Percentiles rank a stretch among this genome's conserved stretches.
phyloP scores from a whole-genome alignment of 2,329 filamentous ascomycete species.

The Neurospora crassa region DNA sequence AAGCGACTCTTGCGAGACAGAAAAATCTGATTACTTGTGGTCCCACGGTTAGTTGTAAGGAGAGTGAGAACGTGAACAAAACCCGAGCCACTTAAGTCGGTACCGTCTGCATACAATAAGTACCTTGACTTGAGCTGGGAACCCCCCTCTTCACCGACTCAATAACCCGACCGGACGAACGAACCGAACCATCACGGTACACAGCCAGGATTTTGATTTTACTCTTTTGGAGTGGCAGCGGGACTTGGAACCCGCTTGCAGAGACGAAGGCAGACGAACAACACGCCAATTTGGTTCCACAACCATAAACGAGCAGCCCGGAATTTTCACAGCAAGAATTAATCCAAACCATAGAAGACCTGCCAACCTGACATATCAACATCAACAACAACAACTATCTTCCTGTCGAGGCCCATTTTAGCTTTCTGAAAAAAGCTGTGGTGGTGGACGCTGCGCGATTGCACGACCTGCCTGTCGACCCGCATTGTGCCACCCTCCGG shows the following conservation, averaged over 20 bases:
- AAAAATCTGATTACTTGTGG: not conserved
- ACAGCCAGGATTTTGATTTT: not conserved
- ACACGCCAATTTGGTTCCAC: not conserved
- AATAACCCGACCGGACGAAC: not conserved
- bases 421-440: not conserved
- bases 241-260: not conserved
- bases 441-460: not conserved
- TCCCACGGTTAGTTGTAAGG: not conserved
- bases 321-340: not conserved
- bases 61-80: not conserved
- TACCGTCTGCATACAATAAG: not conserved
- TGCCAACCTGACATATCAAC: not conserved
- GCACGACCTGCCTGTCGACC: not conserved
- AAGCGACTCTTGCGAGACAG: not conserved
- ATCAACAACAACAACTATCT: not conserved
- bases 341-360: not conserved
- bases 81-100: not conserved
- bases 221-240: not conserved
- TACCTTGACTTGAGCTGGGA: not conserved
- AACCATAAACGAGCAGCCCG: not conserved
- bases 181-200: not conserved
- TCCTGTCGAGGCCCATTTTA: not conserved
- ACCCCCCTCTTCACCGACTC: not conserved
- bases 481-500: not conserved
- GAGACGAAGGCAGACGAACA: not conserved